A percentile compares a stretch with the other conserved stretches of the same genome.
phyloP scores from a whole-genome alignment of 805 yeast genomes.

The Nakazawaea ishiwadae region DNA sequence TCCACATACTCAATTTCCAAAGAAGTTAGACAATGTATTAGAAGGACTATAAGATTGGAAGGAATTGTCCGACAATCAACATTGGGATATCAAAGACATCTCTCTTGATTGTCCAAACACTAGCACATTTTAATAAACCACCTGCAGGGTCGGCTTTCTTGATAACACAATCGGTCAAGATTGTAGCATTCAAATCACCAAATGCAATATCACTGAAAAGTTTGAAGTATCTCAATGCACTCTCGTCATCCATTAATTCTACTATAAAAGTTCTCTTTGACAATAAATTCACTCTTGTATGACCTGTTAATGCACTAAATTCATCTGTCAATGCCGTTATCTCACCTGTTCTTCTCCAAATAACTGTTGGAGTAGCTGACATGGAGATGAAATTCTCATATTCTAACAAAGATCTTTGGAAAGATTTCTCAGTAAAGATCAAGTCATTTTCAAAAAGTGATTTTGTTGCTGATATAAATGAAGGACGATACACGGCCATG shows the following conservation, averaged over 20 bases:
- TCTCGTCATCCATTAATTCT: slow-evolving; percentile 78
- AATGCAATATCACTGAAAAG: slow-evolving; percentile 70
- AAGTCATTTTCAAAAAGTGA: slow-evolving; percentile 68
- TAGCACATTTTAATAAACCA: slow-evolving; percentile 47
- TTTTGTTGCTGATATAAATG: slow-evolving; percentile 73
- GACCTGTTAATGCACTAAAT: slow-evolving; percentile 64
- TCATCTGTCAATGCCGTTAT: slow-evolving; percentile 76
- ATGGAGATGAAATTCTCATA: slow-evolving; percentile 49
- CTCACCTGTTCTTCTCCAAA: slow-evolving; percentile 86
- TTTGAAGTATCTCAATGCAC: slow-evolving; percentile 67
- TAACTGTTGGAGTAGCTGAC: slow-evolving; percentile 74
- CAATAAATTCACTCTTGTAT: slow-evolving; percentile 51
- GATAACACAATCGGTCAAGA: slow-evolving; percentile 45
- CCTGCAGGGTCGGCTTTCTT: slow-evolving; percentile 31
- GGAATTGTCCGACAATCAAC: slow-evolving; percentile 76
- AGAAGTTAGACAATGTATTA: not conserved
- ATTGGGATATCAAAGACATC: slow-evolving; percentile 83
- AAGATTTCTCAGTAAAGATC: slow-evolving; percentile 54
- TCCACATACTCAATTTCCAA: not conserved
- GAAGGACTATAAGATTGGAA: slow-evolving; percentile 57
- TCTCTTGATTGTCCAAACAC: slow-evolving; percentile 82
- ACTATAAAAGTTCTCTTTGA: slow-evolving; percentile 64
- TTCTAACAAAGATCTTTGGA: slow-evolving; percentile 54
- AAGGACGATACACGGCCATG: slow-evolving; percentile 66
- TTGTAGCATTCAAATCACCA: slow-evolving; percentile 53